phyloP scores from a whole-genome alignment of 1,284 basidiomycete species.

The Tausonia pullulans region DNA sequence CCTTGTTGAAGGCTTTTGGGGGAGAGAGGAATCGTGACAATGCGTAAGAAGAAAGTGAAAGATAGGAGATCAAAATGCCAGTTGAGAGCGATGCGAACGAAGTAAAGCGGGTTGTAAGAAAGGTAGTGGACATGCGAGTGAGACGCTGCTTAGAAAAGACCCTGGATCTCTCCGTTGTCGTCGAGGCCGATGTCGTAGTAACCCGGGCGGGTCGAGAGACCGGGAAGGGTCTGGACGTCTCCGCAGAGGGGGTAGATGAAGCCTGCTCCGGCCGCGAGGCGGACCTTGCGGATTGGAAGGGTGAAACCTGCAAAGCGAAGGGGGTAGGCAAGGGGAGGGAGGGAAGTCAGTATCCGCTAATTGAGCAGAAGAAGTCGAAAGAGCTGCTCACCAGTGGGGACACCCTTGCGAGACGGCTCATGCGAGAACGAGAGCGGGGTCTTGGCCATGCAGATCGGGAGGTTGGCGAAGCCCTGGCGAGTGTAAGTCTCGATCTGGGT shows the following conservation, averaged over 20 bases:
- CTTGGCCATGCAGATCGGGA: constrained; percentile 91
- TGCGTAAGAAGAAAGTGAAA: too few relatives aligned
- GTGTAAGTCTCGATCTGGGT: constrained; percentile 87
- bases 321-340: background rate
- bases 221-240: constrained; percentile 97
- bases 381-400: constrained; percentile 49
- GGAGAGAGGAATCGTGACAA: too few relatives aligned
- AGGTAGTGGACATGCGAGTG: too few relatives aligned
- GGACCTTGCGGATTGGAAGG: constrained; percentile 80
- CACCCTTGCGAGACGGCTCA: constrained; percentile 81
- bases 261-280: constrained; percentile 83
- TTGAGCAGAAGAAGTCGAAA: background rate
- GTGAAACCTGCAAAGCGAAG: constrained; percentile 55
- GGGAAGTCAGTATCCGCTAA: background rate
- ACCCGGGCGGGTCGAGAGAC: constrained; percentile 85
- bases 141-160: constrained; percentile 11
- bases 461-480: constrained; percentile 56
- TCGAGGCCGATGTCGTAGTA: constrained; percentile 20
- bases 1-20: too few relatives aligned
- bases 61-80: too few relatives aligned
- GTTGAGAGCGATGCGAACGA: too few relatives aligned
- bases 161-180: constrained; percentile 16
- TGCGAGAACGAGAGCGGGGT: constrained; percentile 95
- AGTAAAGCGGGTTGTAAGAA: too few relatives aligned
- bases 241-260: constrained; percentile 92